Evolutionary conservation across 2,329 filamentous ascomycete species (phyloP), one percentile per base, ranked within the genome.

Genomic region (Aspergillus thermomutatus): DNA sequence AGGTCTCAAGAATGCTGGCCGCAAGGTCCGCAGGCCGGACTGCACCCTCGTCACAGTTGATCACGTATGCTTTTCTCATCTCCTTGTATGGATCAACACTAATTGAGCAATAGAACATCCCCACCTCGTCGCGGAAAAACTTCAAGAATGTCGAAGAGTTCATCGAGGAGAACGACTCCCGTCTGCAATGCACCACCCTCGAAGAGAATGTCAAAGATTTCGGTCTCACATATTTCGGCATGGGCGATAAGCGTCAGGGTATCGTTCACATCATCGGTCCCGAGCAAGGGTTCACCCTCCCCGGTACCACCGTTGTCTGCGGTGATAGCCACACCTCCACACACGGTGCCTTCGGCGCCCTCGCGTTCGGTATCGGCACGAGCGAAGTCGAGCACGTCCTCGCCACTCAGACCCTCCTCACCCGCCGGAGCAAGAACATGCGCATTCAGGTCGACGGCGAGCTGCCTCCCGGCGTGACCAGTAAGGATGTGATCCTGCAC

Each of bases 181-280:
- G 92, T 70, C 84, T 90, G 64, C 94, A 99, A 83, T 97, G 92
- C 77, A 87, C 92, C 69, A 97, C 94, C 43, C 87, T 99, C 61
- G 94, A 99, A 80, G 88, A 97, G 68, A 99, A 99, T 69, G 93
- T 99, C 69, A 94, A 93, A 79, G 90, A 93, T 64, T 97, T 97
- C 73, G 92, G 91, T 70, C 83, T 99, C 70, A 97, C 92, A 74
- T 97, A 97, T 79, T 99, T 99, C 72, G 94, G 94, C 60, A 87
- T 99, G 62, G 90, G 89, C 66, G 93, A 97, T 78, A 95, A 94
- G 83, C 88, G 94, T 64, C 94, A 99, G 79, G 94, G 94, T 64
- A 99, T 99, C 68, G 94, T 97, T 57, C 94, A 99, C 79, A 91
- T 99, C 69, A 97, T 99, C 68, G 94, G 94, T 37, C 94, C 94